These are phyloP conservation scores for Lathyrus oleraceus DNA, from an alignment of 306 rosid species.

Conservation along the genomic window DNA sequence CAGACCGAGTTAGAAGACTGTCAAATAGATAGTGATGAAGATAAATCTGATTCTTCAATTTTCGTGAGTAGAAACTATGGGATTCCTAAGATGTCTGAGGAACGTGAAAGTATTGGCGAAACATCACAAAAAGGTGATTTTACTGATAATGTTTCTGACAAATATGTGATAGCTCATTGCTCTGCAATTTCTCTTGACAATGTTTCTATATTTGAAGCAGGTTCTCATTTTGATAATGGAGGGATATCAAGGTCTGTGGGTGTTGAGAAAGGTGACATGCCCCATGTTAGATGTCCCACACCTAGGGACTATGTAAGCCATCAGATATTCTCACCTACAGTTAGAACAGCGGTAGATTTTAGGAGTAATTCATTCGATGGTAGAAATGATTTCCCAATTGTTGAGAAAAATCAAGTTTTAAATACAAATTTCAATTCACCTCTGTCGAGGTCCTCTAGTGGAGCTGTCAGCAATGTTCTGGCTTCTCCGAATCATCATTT, in stretches of 20 bases:
- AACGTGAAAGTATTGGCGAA: slow-evolving; percentile 58
- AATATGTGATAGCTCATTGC: slow-evolving; percentile 41
- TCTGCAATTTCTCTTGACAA: slow-evolving; percentile 50
- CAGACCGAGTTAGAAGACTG: slow-evolving; percentile 46
- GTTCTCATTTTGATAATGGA: slow-evolving; percentile 56
- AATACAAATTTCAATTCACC: slow-evolving; percentile 59
- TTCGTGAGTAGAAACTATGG: slow-evolving; percentile 42
- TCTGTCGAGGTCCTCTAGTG: slow-evolving; percentile 61
- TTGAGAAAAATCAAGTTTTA: slow-evolving; percentile 59
- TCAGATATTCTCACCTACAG: slow-evolving; percentile 62
- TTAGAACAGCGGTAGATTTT: slow-evolving; percentile 54
- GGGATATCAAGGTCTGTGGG: slow-evolving; percentile 61
- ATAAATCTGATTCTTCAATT: slow-evolving; percentile 53
- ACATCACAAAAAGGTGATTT: slow-evolving; percentile 48
- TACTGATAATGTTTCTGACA: slow-evolving; percentile 44
- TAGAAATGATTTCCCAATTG: slow-evolving; percentile 48
- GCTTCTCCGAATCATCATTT: slow-evolving; percentile 65
- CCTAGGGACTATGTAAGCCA: slow-evolving; percentile 60
- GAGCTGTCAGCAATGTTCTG: slow-evolving; percentile 52
- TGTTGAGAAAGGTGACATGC: slow-evolving; percentile 52
- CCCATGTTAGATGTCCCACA: slow-evolving; percentile 53
- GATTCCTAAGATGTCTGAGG: slow-evolving; percentile 49
- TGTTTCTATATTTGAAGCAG: slow-evolving; percentile 38
- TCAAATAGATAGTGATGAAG: slow-evolving; percentile 66
- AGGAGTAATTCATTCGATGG: slow-evolving; percentile 72